Evolutionary conservation across 1,284 basidiomycete genomes (phyloP), one percentile per base, ranked within the genome.

Genomic region (Porodaedalea pini): DNA sequence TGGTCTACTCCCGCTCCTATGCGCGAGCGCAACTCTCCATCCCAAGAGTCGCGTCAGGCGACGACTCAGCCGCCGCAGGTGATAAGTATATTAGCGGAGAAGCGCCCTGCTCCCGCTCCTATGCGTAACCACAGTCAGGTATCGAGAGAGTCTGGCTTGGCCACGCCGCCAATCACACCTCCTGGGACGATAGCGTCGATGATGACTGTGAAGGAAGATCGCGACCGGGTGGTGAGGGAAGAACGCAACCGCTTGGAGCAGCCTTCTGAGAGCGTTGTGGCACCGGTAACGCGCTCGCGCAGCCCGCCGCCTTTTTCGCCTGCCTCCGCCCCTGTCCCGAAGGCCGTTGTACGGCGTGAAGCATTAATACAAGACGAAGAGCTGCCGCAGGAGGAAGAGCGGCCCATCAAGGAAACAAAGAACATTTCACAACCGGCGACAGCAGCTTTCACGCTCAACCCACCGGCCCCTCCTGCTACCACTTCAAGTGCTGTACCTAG

Each of bases 131-230:
- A 31, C 25, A 25, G 21, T 31, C 45, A 47, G n/a, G 13, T 37
- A 19, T 40, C 55, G 23, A 27, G 29, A 6, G 21, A 51, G 21
- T 51, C 52, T 17, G 52, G 53, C 10, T 31, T 59, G 21, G 57
- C 39, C 6, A 59, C 57, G 29, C 57, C 57, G n/a, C 57, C 57
- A 31, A 41, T 17, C 6, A 59, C 57, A 2, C 57, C 57, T 17
- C 57, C 57, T 17, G 51, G 56, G 11, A n/a, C 41, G 17, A 51
- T 10, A 6, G 6, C n/a, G 4, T 25, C 32, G 4, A 34, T 17
- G 25, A 3, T 21, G 13, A 36, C 11, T n/a, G 29, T 25, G 19
- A 55, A 25, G 15, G 32, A 25, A 25, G 45, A 47, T 11, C 21
- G n/a, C 10, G 13, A 15, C 29, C 8, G 13, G 45, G 4, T 17